Evolutionary conservation across 2,329 filamentous ascomycete species (phyloP).

Genomic region (Pseudovirgaria hyperparasitica): DNA sequence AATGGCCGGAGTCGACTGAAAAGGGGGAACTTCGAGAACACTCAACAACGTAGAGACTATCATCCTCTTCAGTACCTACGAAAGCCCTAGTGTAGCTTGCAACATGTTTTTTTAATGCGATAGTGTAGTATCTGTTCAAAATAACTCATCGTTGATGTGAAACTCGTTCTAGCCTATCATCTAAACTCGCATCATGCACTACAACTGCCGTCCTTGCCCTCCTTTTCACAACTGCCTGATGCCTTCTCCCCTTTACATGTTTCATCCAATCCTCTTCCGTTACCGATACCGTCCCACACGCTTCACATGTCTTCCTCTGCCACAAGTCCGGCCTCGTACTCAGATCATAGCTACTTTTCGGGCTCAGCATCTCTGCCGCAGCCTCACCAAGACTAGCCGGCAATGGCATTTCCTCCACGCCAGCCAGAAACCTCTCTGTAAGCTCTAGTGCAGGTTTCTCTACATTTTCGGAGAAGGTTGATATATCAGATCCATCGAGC

Average conservation of each 20-base stretch:
- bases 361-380: conserved; percentile 44
- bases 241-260: conserved; percentile 42
- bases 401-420: conserved; percentile 36
- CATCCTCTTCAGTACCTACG: no score
- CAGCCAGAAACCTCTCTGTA: conserved; percentile 48
- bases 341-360: conserved; percentile 39
- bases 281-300: conserved; percentile 49
- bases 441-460: conserved; percentile 50
- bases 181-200: not conserved
- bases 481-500: conserved; percentile 63
- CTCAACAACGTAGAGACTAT: no score
- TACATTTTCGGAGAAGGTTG: conserved; percentile 51
- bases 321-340: conserved; percentile 31
- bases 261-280: conserved; percentile 44
- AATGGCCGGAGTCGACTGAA: no score
- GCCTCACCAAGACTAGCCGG: conserved; percentile 42
- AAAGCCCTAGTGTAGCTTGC: no score
- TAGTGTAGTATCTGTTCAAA: no score
- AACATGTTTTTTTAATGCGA: no score
- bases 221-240: conserved; percentile 24
- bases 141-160: no score
- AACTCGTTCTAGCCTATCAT: not conserved
- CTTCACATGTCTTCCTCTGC: conserved; percentile 50
- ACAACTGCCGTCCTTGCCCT: not conserved
- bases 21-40: no score